A percentile compares a stretch with the other conserved stretches of the same genome.
These are phyloP conservation scores for Pleurotus djamor DNA, from an alignment of 768 basidiomycete species.

Conservation along the genomic window DNA sequence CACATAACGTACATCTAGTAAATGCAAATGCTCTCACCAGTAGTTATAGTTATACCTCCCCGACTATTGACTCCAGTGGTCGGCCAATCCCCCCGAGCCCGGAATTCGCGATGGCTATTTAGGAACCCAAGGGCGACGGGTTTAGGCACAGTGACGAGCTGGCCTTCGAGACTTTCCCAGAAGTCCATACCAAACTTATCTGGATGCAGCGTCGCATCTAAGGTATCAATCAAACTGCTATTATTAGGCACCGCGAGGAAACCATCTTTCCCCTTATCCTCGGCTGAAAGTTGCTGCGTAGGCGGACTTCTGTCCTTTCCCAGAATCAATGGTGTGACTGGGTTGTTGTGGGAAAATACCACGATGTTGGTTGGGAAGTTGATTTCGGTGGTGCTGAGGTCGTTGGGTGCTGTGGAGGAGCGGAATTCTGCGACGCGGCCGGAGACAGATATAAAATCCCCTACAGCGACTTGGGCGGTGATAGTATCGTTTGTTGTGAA, in stretches of 20 bases:
- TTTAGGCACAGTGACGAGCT: slow-evolving; percentile 48
- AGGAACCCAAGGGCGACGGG: slow-evolving; percentile 48
- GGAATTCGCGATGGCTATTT: slow-evolving; percentile 53
- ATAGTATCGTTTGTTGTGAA: slow-evolving; percentile 38
- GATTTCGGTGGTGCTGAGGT: slow-evolving; percentile 51
- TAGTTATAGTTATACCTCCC: slow-evolving; percentile 52
- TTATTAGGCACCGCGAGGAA: slow-evolving; percentile 58
- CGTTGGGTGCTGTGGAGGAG: slow-evolving; percentile 30
- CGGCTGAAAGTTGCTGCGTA: slow-evolving; percentile 39
- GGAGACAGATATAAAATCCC: slow-evolving; percentile 45
- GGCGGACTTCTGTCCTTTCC: slow-evolving; percentile 54
- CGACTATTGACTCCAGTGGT: slow-evolving; percentile 52
- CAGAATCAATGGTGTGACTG: slow-evolving; percentile 46
- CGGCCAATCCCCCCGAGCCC: slow-evolving; percentile 58
- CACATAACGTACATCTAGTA: neutral
- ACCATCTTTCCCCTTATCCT: slow-evolving; percentile 52
- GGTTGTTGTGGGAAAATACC: slow-evolving; percentile 41
- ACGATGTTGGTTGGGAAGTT: slow-evolving; percentile 38
- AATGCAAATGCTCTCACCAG: slow-evolving; percentile 26
- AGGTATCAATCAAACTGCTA: slow-evolving; percentile 36
- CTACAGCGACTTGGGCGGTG: slow-evolving; percentile 35
- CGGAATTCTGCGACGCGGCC: slow-evolving; percentile 51
- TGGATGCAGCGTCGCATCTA: slow-evolving; percentile 47
- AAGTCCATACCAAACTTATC: slow-evolving; percentile 58
- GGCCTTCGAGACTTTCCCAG: slow-evolving; percentile 62